A percentile compares a stretch with the other conserved stretches of the same genome.
Evolutionary conservation across 805 yeast genomes (phyloP).

Genomic region (Kuraishia molischiana): DNA sequence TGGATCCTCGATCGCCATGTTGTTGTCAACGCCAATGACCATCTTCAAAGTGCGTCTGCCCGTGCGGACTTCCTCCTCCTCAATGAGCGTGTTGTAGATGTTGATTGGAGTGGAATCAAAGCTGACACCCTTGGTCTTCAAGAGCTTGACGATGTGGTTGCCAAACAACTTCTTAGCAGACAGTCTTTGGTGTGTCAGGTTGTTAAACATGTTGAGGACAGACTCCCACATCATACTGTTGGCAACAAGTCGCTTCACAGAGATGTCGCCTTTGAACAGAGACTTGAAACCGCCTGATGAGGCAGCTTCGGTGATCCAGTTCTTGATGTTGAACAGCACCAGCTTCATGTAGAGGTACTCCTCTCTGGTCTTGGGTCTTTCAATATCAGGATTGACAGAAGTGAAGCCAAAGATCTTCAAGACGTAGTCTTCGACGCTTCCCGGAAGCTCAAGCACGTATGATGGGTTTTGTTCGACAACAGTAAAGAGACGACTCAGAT

Average conservation of each 20-base stretch:
- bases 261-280: constrained; percentile 10
- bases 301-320: constrained; percentile 23
- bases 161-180: constrained; percentile 31
- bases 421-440: constrained; percentile 24
- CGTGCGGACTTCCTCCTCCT: constrained; percentile 23
- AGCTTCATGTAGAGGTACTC: constrained; percentile 57
- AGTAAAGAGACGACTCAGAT: constrained; percentile 48
- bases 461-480: constrained; percentile 14
- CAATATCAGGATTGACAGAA: constrained; percentile 4
- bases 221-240: constrained; percentile 31
- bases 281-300: constrained; percentile 12
- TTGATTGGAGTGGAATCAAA: constrained; percentile 75
- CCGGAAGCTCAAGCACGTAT: constrained; percentile 13
- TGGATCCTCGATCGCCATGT: constrained; percentile 70
- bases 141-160: constrained; percentile 24
- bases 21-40: constrained; percentile 17
- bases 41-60: constrained; percentile 22
- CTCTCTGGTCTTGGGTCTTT: constrained; percentile 39
- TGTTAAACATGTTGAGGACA: constrained; percentile 30
- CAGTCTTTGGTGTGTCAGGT: constrained; percentile 37
- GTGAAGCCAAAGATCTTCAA: constrained; percentile 22
- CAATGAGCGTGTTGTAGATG: constrained; percentile 35
- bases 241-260: constrained; percentile 3
- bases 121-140: constrained; percentile 41
- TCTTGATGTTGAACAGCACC: constrained; percentile 34